Evolutionary conservation across 257 asterid species (phyloP).

Genomic region (Voacanga thouarsii): DNA sequence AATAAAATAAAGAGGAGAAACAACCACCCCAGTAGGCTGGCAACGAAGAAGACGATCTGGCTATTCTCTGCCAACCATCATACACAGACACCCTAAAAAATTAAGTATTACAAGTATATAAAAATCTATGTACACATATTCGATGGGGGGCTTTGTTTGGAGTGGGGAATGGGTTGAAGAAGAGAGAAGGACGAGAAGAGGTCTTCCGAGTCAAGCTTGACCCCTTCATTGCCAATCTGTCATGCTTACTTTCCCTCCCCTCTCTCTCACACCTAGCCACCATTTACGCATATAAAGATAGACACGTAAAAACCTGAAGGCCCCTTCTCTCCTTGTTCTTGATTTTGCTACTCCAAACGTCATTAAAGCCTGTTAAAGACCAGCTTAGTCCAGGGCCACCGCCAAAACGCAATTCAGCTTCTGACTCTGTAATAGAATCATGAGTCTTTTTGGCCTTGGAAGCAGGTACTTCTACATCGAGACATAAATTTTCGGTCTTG

Average conservation of each 20-base stretch:
- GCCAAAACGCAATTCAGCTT: not conserved
- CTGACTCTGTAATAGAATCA: constrained; percentile 9
- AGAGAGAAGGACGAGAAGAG: not conserved
- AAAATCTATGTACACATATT: too few species aligned
- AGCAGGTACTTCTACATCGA: constrained; percentile 29
- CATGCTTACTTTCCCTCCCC: not conserved
- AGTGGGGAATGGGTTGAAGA: not conserved
- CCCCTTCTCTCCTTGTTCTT: not conserved
- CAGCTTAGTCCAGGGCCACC: not conserved
- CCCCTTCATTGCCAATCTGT: constrained; percentile 8
- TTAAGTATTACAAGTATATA: not conserved
- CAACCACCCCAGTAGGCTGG: not conserved
- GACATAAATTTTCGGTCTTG: not conserved
- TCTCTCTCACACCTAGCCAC: not conserved
- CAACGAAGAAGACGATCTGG: not conserved
- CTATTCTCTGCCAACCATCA: not conserved
- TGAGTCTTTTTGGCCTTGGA: constrained; percentile 53
- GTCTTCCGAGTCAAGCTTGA: constrained; percentile 2
- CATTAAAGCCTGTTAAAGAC: not conserved
- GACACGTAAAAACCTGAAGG: not conserved
- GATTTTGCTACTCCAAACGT: not conserved
- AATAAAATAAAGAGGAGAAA: not conserved
- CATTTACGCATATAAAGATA: not conserved
- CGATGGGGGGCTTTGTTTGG: not conserved
- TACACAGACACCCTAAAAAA: not conserved